Base-by-base conservation (phyloP, 768 basidiomycete genomes). In the Stropharia rugosoannulata region DNA sequence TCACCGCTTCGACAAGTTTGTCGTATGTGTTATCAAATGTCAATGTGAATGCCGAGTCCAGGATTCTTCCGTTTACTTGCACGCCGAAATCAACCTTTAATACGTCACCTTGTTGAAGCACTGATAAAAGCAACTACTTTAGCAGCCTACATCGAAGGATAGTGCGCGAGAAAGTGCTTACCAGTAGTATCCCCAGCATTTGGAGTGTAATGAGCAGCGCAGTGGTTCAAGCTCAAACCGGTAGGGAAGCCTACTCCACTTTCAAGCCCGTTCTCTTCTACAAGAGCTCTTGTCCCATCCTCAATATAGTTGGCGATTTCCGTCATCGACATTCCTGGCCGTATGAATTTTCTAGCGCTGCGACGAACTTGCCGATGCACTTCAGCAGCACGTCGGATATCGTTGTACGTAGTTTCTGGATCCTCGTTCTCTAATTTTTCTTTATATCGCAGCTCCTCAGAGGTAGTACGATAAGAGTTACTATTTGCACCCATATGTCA, bases 31-130 rank as follows among this genome's bases (percentile, higher is more conserved):
- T 93, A 55, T 95, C 93, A 63, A 87, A 98, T 15, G 76, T 83
- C 65, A 98, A 75, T 3, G 97, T 99, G 71, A 98, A 98, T 3
- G 97, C 97, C 46, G 95, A 98, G 69, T 99, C 97, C 25, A 86
- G 68, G 56, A 98, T 99, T 49, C 93, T 80, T n/a, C 96, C 97
- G 64, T 90, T 90, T 36, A 98, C 95, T 60, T 99, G 97, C 3
- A 98, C 95, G 49, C 97, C 97, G 64, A 99, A 83, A 67, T 99
- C 97, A 46, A 99, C 94, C 75, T 99, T 98, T 59, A 99, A 77
- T 15, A 98, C 89, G 66, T 98, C 96, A 37, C 86, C 84, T 54
- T 82, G 73, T 67, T 89, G 79, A 35, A 98, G 75, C 22, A 95
- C 95, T 95, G 67, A 5, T 27, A 36, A 51, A 16, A 15, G 22